These are phyloP conservation scores for Rhodotorula sp. DNA, from an alignment of 1,284 basidiomycete genomes.

Conservation along the genomic window DNA sequence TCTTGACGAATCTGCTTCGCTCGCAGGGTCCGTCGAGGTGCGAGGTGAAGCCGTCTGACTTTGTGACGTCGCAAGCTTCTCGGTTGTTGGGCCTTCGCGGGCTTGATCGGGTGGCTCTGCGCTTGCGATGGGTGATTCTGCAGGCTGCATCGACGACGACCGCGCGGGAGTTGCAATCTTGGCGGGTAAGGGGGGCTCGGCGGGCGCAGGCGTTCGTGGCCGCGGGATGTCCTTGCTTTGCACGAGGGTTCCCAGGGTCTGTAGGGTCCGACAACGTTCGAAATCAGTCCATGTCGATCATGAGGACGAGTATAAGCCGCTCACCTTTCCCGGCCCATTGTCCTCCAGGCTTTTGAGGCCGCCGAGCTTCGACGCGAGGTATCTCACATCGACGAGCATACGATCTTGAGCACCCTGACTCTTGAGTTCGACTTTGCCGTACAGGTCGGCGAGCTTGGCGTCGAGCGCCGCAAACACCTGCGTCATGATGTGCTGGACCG, in stretches of 20 bases:
- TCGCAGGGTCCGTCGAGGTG: too few species aligned
- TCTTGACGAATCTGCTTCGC: too few species aligned
- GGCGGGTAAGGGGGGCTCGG: background rate
- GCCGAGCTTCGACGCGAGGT: conserved; percentile 34
- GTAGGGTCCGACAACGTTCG: background rate
- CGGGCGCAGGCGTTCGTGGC: background rate
- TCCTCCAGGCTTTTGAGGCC: conserved; percentile 44
- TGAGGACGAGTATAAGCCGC: background rate
- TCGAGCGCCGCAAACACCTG: conserved; percentile 91
- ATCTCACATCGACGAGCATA: conserved; percentile 41
- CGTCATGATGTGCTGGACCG: conserved; percentile 88
- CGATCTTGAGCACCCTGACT: conserved; percentile 71
- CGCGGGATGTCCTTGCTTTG: conserved; percentile 15
- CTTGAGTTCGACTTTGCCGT: conserved; percentile 72
- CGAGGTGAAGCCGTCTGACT: too few species aligned
- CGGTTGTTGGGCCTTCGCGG: too few species aligned
- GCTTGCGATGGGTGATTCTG: background rate
- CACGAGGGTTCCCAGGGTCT: conserved; percentile 32
- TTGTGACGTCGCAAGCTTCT: too few species aligned
- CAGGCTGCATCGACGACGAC: conserved; percentile 1
- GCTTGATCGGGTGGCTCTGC: too few species aligned
- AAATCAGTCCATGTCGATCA: background rate
- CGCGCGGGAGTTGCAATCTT: conserved; percentile 3
- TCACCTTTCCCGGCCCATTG: conserved; percentile 19
- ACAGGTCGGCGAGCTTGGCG: conserved; percentile 80